A percentile compares a stretch with the other conserved stretches of the same genome.
Conservation (phyloP, 2,329 filamentous ascomycete species). For the Hymenoscyphus repandus region DNA sequence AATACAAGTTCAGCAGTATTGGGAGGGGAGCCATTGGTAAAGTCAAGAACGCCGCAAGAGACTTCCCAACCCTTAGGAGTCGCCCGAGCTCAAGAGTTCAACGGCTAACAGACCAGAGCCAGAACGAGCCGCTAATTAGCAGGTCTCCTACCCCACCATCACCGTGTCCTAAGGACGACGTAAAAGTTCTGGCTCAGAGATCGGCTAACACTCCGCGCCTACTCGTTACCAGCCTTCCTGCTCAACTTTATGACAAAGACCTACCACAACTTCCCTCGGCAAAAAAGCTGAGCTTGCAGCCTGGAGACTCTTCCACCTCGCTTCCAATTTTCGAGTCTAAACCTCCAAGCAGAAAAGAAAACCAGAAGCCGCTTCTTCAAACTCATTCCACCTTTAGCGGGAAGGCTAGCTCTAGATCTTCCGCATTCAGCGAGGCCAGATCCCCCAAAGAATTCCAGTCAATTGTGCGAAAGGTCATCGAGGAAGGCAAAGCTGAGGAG, state of each 20-base stretch:
- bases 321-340: background rate
- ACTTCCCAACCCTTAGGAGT: background rate
- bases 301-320: background rate
- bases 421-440: background rate
- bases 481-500: conserved; percentile 5
- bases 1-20: background rate
- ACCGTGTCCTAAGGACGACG: conserved; percentile 1
- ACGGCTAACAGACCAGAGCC: background rate
- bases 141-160: background rate
- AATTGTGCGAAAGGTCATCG: conserved; percentile 4
- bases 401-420: background rate
- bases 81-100: background rate
- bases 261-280: background rate
- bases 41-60: conserved; percentile 2
- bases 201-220: conserved; percentile 1
- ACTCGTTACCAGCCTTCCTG: conserved; percentile 1
- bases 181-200: background rate
- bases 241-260: background rate
- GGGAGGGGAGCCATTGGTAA: conserved; percentile 1
- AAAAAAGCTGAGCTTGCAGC: conserved; percentile 1
- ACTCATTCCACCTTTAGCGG: background rate
- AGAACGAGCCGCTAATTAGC: background rate
- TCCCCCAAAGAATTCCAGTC: conserved; percentile 6
- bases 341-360: background rate
- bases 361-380: background rate